Evolutionary conservation across 1,284 basidiomycete species (phyloP).

Genomic region (Termitomyces sp.): DNA sequence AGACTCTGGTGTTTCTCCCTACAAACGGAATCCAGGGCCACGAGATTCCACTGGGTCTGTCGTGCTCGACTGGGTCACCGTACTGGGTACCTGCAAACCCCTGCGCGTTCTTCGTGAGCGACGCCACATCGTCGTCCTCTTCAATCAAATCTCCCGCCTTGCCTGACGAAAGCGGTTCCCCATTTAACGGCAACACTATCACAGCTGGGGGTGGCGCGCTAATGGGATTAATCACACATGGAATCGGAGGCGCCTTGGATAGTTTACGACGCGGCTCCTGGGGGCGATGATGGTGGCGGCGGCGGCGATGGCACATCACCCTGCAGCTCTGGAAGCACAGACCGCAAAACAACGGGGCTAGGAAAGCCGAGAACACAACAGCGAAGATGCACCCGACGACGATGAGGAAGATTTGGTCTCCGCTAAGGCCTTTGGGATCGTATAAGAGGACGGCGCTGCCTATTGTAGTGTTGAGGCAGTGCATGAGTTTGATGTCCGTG

Average conservation of each 20-base stretch:
- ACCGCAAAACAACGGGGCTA: background rate
- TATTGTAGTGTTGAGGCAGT: constrained; percentile 11
- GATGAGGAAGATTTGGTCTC: background rate
- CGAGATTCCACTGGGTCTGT: background rate
- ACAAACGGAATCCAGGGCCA: background rate
- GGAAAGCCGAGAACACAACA: background rate
- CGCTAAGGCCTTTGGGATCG: background rate
- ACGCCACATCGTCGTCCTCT: constrained; percentile 7
- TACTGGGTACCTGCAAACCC: background rate
- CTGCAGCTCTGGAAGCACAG: background rate
- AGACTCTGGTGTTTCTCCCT: background rate
- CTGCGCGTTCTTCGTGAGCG: constrained; percentile 6
- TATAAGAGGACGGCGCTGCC: constrained; percentile 2
- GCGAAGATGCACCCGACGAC: background rate
- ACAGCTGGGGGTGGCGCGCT: background rate
- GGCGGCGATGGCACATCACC: background rate
- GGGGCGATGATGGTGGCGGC: background rate
- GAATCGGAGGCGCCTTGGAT: background rate
- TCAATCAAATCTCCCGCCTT: constrained; percentile 2
- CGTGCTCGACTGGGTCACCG: background rate
- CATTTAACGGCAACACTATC: background rate
- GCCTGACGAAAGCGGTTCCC: background rate
- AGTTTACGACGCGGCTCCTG: background rate
- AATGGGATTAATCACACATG: background rate
- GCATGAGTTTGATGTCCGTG: constrained; percentile 6